These are phyloP conservation scores for Cladophialophora chaetospira DNA, from an alignment of 2,329 filamentous ascomycete species.

Conservation along the genomic window DNA sequence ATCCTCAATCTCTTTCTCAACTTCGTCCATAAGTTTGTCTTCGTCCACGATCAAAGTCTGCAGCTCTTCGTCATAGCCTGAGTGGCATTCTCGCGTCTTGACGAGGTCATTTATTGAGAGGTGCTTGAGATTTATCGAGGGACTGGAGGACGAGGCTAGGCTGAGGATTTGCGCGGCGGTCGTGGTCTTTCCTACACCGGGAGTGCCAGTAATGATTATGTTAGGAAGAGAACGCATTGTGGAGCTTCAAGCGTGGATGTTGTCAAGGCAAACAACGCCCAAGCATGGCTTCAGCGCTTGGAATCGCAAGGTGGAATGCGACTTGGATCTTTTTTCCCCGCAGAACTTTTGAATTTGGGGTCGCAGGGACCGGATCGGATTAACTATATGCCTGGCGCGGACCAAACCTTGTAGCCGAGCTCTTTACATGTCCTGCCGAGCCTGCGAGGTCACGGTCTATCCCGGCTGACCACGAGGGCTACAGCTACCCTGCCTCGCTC, in stretches of 20 bases:
- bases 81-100: slow-evolving; percentile 83
- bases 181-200: slow-evolving; percentile 92
- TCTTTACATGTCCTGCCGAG: too few species aligned
- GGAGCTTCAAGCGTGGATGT: background rate
- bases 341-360: too few species aligned
- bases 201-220: slow-evolving; percentile 92
- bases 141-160: slow-evolving; percentile 39
- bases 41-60: slow-evolving; percentile 94
- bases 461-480: too few species aligned
- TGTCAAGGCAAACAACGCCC: background rate
- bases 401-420: too few species aligned
- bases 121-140: slow-evolving; percentile 76
- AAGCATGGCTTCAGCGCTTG: too few species aligned
- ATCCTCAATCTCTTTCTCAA: slow-evolving; percentile 74
- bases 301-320: too few species aligned
- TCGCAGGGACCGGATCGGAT: too few species aligned
- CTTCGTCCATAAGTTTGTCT: slow-evolving; percentile 88
- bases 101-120: slow-evolving; percentile 88
- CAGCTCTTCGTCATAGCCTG: slow-evolving; percentile 82
- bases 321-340: too few species aligned
- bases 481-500: too few species aligned
- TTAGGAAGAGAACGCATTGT: slow-evolving; percentile 61
- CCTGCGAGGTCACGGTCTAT: too few species aligned
- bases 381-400: too few species aligned
- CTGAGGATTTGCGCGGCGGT: slow-evolving; percentile 72